Evolutionary conservation across 345 rosid species (phyloP).

Genomic region (Toxicodendron radicans): DNA sequence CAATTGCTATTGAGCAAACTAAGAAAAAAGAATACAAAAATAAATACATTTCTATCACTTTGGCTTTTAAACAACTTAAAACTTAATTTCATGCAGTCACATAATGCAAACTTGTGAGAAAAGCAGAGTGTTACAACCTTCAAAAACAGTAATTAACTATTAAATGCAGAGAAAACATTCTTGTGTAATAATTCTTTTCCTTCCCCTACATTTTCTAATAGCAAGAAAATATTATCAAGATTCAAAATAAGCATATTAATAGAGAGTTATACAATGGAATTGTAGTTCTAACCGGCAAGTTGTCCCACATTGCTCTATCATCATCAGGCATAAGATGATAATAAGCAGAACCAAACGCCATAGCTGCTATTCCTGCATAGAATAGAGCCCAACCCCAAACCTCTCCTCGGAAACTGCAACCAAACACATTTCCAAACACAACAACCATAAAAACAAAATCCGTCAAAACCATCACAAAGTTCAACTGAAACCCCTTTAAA

Average conservation of each 20-base stretch:
- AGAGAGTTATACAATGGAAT: conserved; percentile 12
- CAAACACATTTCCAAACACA: conserved; percentile 16
- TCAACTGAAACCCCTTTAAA: background rate
- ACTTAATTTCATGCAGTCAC: background rate
- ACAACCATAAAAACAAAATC: conserved; percentile 7
- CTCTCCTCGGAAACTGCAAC: conserved; percentile 70
- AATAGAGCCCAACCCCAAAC: conserved; percentile 77
- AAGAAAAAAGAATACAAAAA: background rate
- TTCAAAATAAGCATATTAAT: background rate
- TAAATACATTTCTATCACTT: background rate
- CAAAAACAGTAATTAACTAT: background rate
- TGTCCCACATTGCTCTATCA: conserved; percentile 65
- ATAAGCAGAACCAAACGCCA: conserved; percentile 86
- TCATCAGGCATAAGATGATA: conserved; percentile 89
- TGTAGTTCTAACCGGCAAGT: conserved; percentile 70
- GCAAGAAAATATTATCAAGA: background rate
- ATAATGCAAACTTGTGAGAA: background rate
- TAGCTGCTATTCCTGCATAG: conserved; percentile 61
- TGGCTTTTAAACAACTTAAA: background rate
- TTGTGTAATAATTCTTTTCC: background rate
- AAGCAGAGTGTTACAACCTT: background rate
- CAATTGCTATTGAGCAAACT: background rate
- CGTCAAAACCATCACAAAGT: background rate
- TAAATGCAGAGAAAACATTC: background rate
- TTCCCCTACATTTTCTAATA: background rate